Evolutionary conservation across 257 asterid species (phyloP), one percentile per base, ranked within the genome.

Genomic region (Lantana camara): DNA sequence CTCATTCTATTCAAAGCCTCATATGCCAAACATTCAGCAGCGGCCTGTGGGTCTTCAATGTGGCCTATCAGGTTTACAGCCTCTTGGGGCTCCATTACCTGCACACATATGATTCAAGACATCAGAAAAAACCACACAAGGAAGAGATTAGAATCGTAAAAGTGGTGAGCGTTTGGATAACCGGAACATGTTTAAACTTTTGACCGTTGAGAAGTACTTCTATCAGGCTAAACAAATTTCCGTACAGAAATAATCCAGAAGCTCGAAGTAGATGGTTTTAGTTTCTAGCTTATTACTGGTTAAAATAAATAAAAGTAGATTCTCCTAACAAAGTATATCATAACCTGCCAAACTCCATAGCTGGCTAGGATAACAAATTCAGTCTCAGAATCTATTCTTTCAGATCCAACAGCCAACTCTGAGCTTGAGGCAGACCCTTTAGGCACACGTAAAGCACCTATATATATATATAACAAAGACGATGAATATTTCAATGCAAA

Each of bases 21-120:
- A 46, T 71, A 79, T 12, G 88, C 88, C 63, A 86, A 77, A 45
- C 86, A 81, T 51, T 83, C 85, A 16, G 90, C 86, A 58, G 95
- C 90, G 60, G 74, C 81, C 63, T 83, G 82, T 19, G 90, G 83
- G 49, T 83, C 72, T 37, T 77, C 88, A n/a, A 86, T 73, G 75
- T 83, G 90, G 68, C 84, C 70, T 11, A 86, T 82, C 60, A 86
- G 82, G 80, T 74, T 75, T 65, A 83, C 83, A 11, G 95, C 90
- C 78, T 86, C 90, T 72, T 86, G 86, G 48, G 79, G 79, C 75
- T 65, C 69, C 90, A 86, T 77, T 23, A 79, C 90, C 95, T 85
- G n/a, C n/a, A n/a, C n/a, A n/a, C n/a, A n/a, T n/a, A n/a, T n/a
- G n/a, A n/a, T n/a, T n/a, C n/a, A n/a, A n/a, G n/a, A n/a, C n/a